phyloP scores from a whole-genome alignment of 2,329 filamentous ascomycete genomes.

The Fusarium continuum region DNA sequence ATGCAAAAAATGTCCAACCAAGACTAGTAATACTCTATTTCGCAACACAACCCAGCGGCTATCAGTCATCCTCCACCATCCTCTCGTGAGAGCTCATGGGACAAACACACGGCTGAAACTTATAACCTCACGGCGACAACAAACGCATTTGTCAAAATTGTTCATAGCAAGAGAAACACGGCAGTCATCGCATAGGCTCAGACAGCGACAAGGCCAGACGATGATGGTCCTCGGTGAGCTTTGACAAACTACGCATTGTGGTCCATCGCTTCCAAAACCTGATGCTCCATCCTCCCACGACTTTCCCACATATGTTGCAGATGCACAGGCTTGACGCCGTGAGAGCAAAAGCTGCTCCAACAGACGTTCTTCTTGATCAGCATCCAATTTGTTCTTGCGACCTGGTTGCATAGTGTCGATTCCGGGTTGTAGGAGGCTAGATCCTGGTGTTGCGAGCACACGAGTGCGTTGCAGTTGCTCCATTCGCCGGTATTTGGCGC shows the following conservation, averaged over 20 bases:
- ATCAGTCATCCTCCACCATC: background rate
- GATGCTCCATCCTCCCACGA: constrained; percentile 77
- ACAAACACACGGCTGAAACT: constrained; percentile 94
- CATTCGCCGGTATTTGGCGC: constrained; percentile 76
- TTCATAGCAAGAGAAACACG: constrained; percentile 93
- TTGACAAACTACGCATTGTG: constrained; percentile 94
- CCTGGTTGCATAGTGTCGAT: constrained; percentile 17
- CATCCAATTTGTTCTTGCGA: constrained; percentile 55
- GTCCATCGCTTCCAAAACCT: constrained; percentile 75
- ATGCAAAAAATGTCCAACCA: background rate
- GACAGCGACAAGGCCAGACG: constrained; percentile 94
- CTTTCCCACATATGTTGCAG: constrained; percentile 31
- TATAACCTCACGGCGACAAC: constrained; percentile 85
- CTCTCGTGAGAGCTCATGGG: constrained; percentile 54
- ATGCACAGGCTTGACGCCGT: constrained; percentile 50
- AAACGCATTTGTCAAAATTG: constrained; percentile 96
- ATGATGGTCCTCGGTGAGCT: constrained; percentile 85
- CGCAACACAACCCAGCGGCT: background rate
- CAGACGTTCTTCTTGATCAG: constrained; percentile 67
- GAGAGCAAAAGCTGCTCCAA: constrained; percentile 69
- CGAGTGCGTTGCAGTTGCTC: constrained; percentile 75
- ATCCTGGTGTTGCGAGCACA: constrained; percentile 57
- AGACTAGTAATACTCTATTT: constrained; percentile 43
- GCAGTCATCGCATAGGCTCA: constrained; percentile 95
- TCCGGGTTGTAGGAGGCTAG: constrained; percentile 32